Evolutionary conservation across 164 flowering plant genomes (phyloP), one percentile per base, ranked within the genome.

Genomic region (Stephania yunnanensis): DNA sequence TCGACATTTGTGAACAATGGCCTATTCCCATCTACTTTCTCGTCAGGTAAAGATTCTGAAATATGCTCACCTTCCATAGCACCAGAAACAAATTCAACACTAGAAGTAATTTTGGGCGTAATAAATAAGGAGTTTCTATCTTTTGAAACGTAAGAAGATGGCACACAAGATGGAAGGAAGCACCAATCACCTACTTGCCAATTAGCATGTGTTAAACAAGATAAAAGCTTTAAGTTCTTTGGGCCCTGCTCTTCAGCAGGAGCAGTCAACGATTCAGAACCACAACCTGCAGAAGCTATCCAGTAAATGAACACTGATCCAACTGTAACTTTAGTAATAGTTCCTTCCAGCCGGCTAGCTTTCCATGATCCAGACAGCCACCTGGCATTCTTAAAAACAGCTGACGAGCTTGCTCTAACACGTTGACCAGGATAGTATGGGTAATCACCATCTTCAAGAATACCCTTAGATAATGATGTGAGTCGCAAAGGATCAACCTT

Each of bases 111-210:
- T 36, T 80, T 69, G 68, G 79, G 73, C 74, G 74, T 77, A 45
- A 74, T 55, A 72, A 76, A 81, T 65, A 84, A 78, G 55, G 81
- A 65, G 70, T 76, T 82, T 79, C 82, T 85, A 75, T 83, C 82
- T 70, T 78, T 11, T 15, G 80, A 13, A 70, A 58, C 70, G n/a
- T 82, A 80, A 22, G 89, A 81, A 46, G 85, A 75, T 68, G 30
- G 61, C 30, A 66, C 36, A 55, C 75, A 46, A 66, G 90, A 75
- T 19, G 95, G 94, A 76, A 89, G 87, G 74, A 90, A 87, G 84
- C 99, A 94, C 95, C 97, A 90, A 78, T 96, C 98, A 85, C 98
- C 94, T 17, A 94, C 83, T 80, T 92, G 94, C 99, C 99, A 96
- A 83, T 85, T 94, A 74, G 98, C 89, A 89, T 96, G 90, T 31